Percentiles rank a stretch among this genome's conserved stretches.
Evolutionary conservation across 2,329 filamentous ascomycete genomes (phyloP).

Genomic region (Sclerotinia minor): DNA sequence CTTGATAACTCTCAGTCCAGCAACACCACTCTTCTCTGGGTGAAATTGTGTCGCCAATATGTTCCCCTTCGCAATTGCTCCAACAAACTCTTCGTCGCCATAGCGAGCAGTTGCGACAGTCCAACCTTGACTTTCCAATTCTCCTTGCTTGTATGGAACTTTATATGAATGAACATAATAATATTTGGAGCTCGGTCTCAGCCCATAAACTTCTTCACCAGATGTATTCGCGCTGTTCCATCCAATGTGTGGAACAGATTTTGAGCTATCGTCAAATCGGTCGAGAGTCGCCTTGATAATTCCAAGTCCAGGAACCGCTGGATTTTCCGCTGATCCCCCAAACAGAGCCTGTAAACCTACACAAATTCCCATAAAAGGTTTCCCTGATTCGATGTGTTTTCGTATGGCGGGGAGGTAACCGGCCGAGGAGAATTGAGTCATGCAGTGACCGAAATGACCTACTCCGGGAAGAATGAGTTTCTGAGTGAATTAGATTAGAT

Average conservation of each 20-base stretch:
- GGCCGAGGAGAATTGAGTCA: conserved; percentile 77
- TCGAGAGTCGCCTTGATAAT: conserved; percentile 69
- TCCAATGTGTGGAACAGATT: conserved; percentile 97
- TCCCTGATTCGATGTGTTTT: conserved; percentile 82
- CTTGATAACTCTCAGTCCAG: conserved; percentile 78
- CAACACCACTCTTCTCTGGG: conserved; percentile 92
- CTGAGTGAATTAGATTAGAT: conserved; percentile 47
- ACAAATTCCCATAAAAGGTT: conserved; percentile 97
- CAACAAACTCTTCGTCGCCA: conserved; percentile 85
- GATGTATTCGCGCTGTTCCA: conserved; percentile 86
- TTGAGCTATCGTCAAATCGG: conserved; percentile 73
- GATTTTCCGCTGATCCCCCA: conserved; percentile 77
- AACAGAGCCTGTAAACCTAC: conserved; percentile 93
- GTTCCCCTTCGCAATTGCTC: conserved; percentile 82
- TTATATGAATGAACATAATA: conserved; percentile 99
- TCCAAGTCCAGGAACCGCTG: conserved; percentile 70
- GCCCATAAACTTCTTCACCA: conserved; percentile 68
- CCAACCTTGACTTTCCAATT: conserved; percentile 83
- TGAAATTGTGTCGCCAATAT: conserved; percentile 94
- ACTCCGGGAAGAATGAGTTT: conserved; percentile 95
- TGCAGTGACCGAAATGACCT: conserved; percentile 95
- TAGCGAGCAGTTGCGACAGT: conserved; percentile 88
- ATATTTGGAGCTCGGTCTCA: conserved; percentile 84
- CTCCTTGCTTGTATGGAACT: conserved; percentile 69
- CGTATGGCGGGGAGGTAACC: conserved; percentile 82